A percentile compares a stretch with the other conserved stretches of the same genome.
Evolutionary conservation across 495 filamentous ascomycete species (phyloP).

Genomic region (Trichoderma gamsii): DNA sequence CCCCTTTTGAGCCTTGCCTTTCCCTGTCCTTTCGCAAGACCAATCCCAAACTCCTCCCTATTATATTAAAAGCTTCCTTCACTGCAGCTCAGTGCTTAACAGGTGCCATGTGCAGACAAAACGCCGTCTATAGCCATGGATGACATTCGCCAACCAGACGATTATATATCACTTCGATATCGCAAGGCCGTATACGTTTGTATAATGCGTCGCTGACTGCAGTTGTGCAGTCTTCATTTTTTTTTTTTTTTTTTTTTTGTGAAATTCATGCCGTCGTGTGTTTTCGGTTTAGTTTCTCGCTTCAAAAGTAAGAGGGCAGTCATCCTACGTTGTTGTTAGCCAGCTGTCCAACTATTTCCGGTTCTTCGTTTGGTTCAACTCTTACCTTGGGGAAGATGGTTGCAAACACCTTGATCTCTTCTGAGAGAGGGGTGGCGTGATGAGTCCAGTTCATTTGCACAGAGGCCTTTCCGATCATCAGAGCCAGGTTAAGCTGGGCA

Average conservation of each 20-base stretch:
- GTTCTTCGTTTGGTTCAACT: slow-evolving; percentile 7
- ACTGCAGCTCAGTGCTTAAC: neutral
- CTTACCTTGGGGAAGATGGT: slow-evolving; percentile 94
- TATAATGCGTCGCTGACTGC: neutral
- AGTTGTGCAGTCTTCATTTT: neutral
- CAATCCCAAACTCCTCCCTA: neutral
- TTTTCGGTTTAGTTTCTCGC: slow-evolving; percentile 30
- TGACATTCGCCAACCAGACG: slow-evolving; percentile 2
- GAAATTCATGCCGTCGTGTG: slow-evolving; percentile 19
- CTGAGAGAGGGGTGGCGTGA: slow-evolving; percentile 67
- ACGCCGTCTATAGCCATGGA: neutral
- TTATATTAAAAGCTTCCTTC: neutral
- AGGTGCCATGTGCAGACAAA: neutral
- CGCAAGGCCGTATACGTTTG: neutral
- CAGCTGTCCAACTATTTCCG: neutral
- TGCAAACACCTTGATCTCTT: slow-evolving; percentile 97
- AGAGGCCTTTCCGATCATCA: slow-evolving; percentile 92
- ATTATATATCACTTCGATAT: slow-evolving; percentile 16
- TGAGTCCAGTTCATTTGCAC: slow-evolving; percentile 89
- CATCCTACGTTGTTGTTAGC: slow-evolving; percentile 39
- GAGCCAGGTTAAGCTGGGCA: slow-evolving; percentile 80
- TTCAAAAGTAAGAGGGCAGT: slow-evolving; percentile 61
- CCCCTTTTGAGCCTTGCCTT: neutral
- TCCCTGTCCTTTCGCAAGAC: neutral
- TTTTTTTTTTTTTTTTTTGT: neutral